Percentiles rank a stretch among this genome's conserved stretches.
These are phyloP conservation scores for Pestalotiopsis sp. DNA, from an alignment of 2,329 filamentous ascomycete species.

Conservation along the genomic window DNA sequence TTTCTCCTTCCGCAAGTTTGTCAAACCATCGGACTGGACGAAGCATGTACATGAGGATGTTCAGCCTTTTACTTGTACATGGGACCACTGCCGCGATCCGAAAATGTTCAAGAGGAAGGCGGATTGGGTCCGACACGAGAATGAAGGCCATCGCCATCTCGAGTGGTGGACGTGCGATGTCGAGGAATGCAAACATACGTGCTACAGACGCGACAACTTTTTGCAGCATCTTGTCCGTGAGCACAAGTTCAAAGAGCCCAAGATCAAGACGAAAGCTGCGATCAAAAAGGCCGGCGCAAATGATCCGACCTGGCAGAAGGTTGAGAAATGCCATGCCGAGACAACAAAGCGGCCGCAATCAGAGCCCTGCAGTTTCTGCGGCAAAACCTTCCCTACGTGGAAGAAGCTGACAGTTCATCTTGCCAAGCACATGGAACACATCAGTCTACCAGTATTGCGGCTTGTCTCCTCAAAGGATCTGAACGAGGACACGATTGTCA, in stretches of 20 bases:
- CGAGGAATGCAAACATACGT: constrained; percentile 78
- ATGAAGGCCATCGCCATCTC: constrained; percentile 84
- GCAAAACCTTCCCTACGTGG: constrained; percentile 79
- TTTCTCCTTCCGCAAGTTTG: constrained; percentile 81
- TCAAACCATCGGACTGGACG: constrained; percentile 94
- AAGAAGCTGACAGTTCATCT: constrained; percentile 94
- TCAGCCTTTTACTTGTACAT: constrained; percentile 91
- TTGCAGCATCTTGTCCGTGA: constrained; percentile 90
- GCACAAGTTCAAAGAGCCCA: constrained; percentile 84
- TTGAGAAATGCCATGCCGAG: constrained; percentile 77
- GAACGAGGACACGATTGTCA: constrained; percentile 67
- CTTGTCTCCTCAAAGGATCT: constrained; percentile 58
- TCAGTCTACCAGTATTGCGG: constrained; percentile 78
- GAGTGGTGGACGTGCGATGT: constrained; percentile 91
- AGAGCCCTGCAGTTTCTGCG: constrained; percentile 87
- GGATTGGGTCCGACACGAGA: constrained; percentile 94
- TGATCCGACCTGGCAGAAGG: constrained; percentile 75
- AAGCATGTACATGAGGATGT: constrained; percentile 96
- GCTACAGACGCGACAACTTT: constrained; percentile 90
- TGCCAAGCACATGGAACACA: constrained; percentile 92
- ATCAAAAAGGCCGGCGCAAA: constrained; percentile 60
- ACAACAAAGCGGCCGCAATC: constrained; percentile 68
- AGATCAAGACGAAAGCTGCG: constrained; percentile 73
- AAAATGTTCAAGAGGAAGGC: constrained; percentile 96
- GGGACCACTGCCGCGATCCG: constrained; percentile 77